Evolutionary conservation across 768 basidiomycete genomes (phyloP), one percentile per base, ranked within the genome.

Genomic region (Leccinum subgranulosum): DNA sequence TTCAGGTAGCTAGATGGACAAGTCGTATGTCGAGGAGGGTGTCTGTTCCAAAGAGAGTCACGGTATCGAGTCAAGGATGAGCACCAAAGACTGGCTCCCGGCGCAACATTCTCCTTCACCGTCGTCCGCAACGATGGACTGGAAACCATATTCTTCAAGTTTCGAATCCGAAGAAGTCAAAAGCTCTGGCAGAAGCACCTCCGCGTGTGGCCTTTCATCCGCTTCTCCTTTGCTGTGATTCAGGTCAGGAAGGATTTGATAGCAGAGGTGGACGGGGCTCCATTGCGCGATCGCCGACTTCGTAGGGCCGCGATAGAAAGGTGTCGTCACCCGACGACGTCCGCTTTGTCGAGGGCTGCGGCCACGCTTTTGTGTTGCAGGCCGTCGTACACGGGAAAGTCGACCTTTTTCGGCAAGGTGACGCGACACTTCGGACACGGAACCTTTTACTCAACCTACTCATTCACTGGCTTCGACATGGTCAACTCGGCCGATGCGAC

Each of bases 401-500:
- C 41, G 7, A 45, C 46, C 59, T 23, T 61, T 65, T 65, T 56
- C 9, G 54, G 63, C 6, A 55, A 41, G 25, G 33, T 6, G 34
- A 48, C 27, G 25, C 25, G 27, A 50, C 49, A 23, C 15, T 34
- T 31, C 31, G 4, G 8, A n/a, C n/a, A 50, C 52, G 28, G 39
- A 53, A 27, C 34, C 43, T 29, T 56, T 53, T 33, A 11, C 33
- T 28, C 9, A 4, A 48, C 12, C 15, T 49, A 41, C 39, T 15
- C 15, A 33, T 1, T 15, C n/a, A 31, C 49, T 7, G 15, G 23
- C 11, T 29, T 33, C 33, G 29, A 17, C 54, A 87, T 85, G 84
- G 79, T 85, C 67, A 82, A 85, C 64, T 70, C 79, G 29, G 49
- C 53, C 6, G 25, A 49, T 21, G 21, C 58, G 50, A 57, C 48